phyloP scores from a whole-genome alignment of 2,329 filamentous ascomycete genomes.

The Trichoderma guizhouense region DNA sequence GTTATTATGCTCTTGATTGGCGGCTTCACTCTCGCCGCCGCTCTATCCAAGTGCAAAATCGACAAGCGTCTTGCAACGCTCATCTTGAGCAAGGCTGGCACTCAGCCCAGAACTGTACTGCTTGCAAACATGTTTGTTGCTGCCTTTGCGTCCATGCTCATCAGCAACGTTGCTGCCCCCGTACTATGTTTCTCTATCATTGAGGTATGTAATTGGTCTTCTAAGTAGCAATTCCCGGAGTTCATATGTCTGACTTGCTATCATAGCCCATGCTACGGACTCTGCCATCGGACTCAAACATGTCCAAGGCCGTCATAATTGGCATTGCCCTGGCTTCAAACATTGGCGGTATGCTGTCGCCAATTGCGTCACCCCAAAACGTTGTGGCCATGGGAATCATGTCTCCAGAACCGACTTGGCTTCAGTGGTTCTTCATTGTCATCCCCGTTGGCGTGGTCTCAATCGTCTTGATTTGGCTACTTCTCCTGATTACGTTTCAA shows the following conservation, averaged over 20 bases:
- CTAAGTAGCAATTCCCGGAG: neutral
- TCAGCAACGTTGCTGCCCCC: constrained; percentile 95
- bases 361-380: constrained; percentile 96
- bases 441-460: constrained; percentile 90
- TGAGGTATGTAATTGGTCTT: constrained; percentile 56
- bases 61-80: constrained; percentile 97
- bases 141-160: constrained; percentile 97
- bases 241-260: neutral
- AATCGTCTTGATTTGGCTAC: constrained; percentile 81
- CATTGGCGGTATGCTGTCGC: constrained; percentile 92
- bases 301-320: constrained; percentile 92
- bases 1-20: constrained; percentile 98
- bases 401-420: constrained; percentile 87
- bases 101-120: constrained; percentile 81
- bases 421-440: constrained; percentile 94
- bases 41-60: constrained; percentile 94
- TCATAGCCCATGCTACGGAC: constrained; percentile 85
- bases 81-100: constrained; percentile 93
- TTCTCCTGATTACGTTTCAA: constrained; percentile 81
- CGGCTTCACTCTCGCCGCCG: constrained; percentile 93
- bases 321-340: constrained; percentile 95
- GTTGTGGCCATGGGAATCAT: constrained; percentile 96
- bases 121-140: constrained; percentile 99
- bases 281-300: constrained; percentile 81
- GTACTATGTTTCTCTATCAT: constrained; percentile 98